Base-by-base conservation (phyloP, 345 rosid genomes). In the Reutealis trisperma region DNA sequence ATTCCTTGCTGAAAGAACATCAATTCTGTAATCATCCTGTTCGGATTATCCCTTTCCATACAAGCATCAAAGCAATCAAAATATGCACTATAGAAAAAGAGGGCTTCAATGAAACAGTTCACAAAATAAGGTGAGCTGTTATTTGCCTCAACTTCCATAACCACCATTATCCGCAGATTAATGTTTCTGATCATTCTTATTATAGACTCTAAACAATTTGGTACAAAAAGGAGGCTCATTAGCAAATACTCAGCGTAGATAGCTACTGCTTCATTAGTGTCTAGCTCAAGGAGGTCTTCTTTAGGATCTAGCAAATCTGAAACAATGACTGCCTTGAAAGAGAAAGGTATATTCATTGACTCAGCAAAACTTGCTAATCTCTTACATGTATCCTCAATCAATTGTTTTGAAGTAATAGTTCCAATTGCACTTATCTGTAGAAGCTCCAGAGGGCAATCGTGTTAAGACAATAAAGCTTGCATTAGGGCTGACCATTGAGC, bases 271-370 rank as follows among this genome's bases (percentile, higher is more conserved):
- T 90, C 94, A 18, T 78, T 82, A 0, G 71, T 58, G n/a, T 81
- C 83, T 2, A 86, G 60, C 71, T 86, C 83, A 13, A 90, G 79
- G 11, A 76, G 71, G 10, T 89, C 85, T 67, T 85, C 81, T 61
- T 82, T 86, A 27, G 89, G 88, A 25, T 90, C 86, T 52, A 84
- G 44, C 78, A 87, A 67, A 70, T 84, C 92, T n/a, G 84, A 30
- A 15, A 87, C 83, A 88, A 84, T 81, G 10, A 83, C 83, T 8
- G 74, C 32, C 52, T 78, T 85, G 84, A 84, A 89, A 10, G 81
- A 71, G 69, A 87, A 85, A 5, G 90, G 87, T 16, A 90, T 4
- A 18, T 65, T 75, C 78, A 88, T 58, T 80, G 77, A 75, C 52
- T 82, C 37, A 0, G 92, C 88, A 71, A 90, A 87, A 58, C 62